These are phyloP conservation scores for Cryptococcus sp. DNA, from an alignment of 1,284 basidiomycete genomes.

Conservation along the genomic window DNA sequence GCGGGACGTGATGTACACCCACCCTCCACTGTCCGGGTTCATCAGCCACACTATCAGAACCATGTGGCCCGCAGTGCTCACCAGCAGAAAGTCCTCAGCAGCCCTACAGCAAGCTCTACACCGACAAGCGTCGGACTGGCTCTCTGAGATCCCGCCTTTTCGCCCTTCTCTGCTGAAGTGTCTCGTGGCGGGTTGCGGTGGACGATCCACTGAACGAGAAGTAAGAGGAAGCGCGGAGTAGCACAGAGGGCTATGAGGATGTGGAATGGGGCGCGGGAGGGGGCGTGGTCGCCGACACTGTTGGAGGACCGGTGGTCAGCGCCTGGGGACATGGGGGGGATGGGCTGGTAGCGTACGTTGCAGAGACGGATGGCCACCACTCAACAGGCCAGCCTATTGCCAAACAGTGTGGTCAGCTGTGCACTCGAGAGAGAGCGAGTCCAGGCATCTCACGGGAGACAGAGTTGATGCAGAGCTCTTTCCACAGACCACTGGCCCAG, in stretches of 20 bases:
- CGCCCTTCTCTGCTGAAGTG: background rate
- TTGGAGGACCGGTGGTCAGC: background rate
- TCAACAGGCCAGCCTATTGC: slow-evolving; percentile 72
- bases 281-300: slow-evolving; percentile 89
- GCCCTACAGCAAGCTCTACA: slow-evolving; percentile 62
- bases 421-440: background rate
- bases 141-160: background rate
- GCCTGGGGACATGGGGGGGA: background rate
- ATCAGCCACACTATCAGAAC: slow-evolving; percentile 13
- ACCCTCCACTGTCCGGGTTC: slow-evolving; percentile 56
- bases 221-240: slow-evolving; percentile 76
- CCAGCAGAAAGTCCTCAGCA: slow-evolving; percentile 75
- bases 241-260: slow-evolving; percentile 82
- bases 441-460: slow-evolving; percentile 50
- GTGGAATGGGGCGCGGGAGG: slow-evolving; percentile 84
- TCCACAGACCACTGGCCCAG: slow-evolving; percentile 66
- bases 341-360: slow-evolving; percentile 62
- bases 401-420: background rate
- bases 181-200: slow-evolving; percentile 41
- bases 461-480: slow-evolving; percentile 83
- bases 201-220: slow-evolving; percentile 69
- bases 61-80: slow-evolving; percentile 12
- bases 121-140: slow-evolving; percentile 51
- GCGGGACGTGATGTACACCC: slow-evolving; percentile 77
- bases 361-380: slow-evolving; percentile 90